These are phyloP conservation scores for Rhinocladiella mackenziei DNA, from an alignment of 2,329 filamentous ascomycete genomes.

Conservation along the genomic window DNA sequence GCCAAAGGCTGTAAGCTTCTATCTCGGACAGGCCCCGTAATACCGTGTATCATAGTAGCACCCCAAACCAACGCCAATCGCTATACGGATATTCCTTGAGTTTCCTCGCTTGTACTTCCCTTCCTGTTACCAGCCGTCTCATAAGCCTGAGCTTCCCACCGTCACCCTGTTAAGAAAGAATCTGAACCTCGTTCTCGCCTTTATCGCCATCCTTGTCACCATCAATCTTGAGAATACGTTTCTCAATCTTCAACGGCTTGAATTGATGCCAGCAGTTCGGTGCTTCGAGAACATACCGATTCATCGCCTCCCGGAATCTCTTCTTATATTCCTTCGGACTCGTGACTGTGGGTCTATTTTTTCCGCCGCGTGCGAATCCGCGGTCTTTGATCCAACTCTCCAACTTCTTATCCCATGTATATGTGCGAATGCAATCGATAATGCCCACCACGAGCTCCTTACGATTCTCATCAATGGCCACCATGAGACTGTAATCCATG, in stretches of 20 bases:
- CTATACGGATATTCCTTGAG: too few relatives aligned
- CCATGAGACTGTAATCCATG: constrained; percentile 99
- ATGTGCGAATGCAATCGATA: constrained; percentile 96
- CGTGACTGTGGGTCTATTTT: constrained; percentile 85
- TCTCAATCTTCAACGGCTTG: constrained; percentile 21
- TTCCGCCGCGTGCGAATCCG: constrained; percentile 69
- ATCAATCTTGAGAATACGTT: constrained; percentile 13
- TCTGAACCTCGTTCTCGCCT: constrained; percentile 23
- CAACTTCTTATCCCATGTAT: constrained; percentile 99
- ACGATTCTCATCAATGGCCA: constrained; percentile 84
- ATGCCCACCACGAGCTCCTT: constrained; percentile 96
- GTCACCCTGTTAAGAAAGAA: too few relatives aligned
- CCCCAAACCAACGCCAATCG: too few relatives aligned
- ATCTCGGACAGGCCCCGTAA: too few relatives aligned
- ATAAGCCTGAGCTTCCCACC: too few relatives aligned
- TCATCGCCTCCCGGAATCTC: constrained; percentile 94
- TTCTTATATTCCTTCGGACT: constrained; percentile 97
- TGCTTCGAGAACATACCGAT: constrained; percentile 63
- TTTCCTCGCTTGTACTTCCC: too few relatives aligned
- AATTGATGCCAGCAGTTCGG: constrained; percentile 50
- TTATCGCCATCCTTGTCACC: constrained; percentile 18
- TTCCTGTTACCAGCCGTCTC: too few relatives aligned
- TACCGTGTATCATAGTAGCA: too few relatives aligned
- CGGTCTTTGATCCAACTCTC: constrained; percentile 99
- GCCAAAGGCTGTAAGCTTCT: too few relatives aligned